A percentile compares a stretch with the other conserved stretches of the same genome.
Conservation (phyloP, 1,139 yeast genomes). For the Saccharomyces hybrid region DNA sequence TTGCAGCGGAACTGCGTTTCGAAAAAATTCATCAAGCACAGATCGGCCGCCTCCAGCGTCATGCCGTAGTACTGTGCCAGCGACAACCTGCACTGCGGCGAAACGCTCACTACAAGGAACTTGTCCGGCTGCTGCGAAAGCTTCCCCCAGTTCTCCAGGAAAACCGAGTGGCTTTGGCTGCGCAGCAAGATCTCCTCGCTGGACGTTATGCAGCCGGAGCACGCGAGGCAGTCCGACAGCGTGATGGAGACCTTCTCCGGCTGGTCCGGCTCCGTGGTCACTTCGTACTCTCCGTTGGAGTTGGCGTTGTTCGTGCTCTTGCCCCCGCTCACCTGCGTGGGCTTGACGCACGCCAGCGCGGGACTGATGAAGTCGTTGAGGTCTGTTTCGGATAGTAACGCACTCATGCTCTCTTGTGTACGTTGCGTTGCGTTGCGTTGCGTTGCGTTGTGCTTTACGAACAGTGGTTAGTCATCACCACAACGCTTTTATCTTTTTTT, state of each 20-base stretch:
- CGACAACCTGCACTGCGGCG: slow-evolving; percentile 83
- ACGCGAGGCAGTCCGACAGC: slow-evolving; percentile 87
- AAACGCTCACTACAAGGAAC: slow-evolving; percentile 65
- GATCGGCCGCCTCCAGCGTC: slow-evolving; percentile 51
- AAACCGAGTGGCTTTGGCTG: slow-evolving; percentile 79
- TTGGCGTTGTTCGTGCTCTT: slow-evolving; percentile 54
- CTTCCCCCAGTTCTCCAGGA: slow-evolving; percentile 49
- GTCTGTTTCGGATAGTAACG: slow-evolving; percentile 80
- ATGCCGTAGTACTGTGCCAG: slow-evolving; percentile 61
- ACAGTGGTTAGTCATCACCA: background rate
- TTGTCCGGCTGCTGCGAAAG: slow-evolving; percentile 22
- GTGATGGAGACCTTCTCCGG: slow-evolving; percentile 83
- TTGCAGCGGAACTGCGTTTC: slow-evolving; percentile 56
- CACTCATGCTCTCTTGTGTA: slow-evolving; percentile 53
- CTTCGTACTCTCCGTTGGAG: slow-evolving; percentile 62
- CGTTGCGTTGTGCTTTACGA: too few species aligned
- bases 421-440: background rate
- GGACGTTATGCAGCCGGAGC: slow-evolving; percentile 95
- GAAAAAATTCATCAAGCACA: slow-evolving; percentile 51
- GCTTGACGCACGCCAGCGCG: slow-evolving; percentile 91
- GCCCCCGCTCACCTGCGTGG: slow-evolving; percentile 42
- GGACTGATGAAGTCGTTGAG: slow-evolving; percentile 92
- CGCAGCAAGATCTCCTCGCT: slow-evolving; percentile 92
- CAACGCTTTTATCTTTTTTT: background rate
- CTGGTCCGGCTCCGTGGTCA: slow-evolving; percentile 48